phyloP scores from a whole-genome alignment of 176 grass and related monocot species.

The Leersia perrieri region DNA sequence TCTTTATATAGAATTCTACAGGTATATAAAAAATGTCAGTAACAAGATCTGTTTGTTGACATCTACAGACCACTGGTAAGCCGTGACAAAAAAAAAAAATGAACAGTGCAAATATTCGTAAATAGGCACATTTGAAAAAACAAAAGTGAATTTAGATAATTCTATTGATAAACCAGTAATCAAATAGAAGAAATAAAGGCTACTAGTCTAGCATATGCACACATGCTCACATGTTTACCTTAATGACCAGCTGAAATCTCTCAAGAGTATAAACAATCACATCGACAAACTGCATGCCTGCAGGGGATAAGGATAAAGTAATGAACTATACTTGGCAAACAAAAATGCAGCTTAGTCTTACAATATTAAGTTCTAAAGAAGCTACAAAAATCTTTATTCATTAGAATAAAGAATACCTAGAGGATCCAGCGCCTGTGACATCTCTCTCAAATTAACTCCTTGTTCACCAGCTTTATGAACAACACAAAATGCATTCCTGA shows the following conservation, averaged over 20 bases:
- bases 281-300: slow-evolving; percentile 20
- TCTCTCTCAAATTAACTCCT: slow-evolving; percentile 63
- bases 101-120: neutral
- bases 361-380: slow-evolving; percentile 1
- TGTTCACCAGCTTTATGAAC: slow-evolving; percentile 67
- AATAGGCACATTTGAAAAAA: neutral
- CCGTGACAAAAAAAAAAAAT: neutral
- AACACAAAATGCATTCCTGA: slow-evolving; percentile 63
- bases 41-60: neutral
- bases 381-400: slow-evolving; percentile 22
- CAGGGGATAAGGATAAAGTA: slow-evolving; percentile 10
- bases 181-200: slow-evolving; percentile 5
- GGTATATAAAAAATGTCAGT: neutral
- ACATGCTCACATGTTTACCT: slow-evolving; percentile 49
- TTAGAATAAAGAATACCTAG: slow-evolving; percentile 51
- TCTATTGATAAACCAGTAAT: neutral
- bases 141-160: neutral
- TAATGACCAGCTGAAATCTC: slow-evolving; percentile 60
- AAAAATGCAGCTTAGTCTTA: neutral
- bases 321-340: neutral
- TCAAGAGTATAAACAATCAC: slow-evolving; percentile 60
- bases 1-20: slow-evolving; percentile 2
- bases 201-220: slow-evolving; percentile 1
- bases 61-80: neutral
- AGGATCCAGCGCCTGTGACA: slow-evolving; percentile 48